Percentiles rank a stretch among this genome's conserved stretches.
phyloP scores from a whole-genome alignment of 2,329 filamentous ascomycete species.

The Paecilomyces sp. region DNA sequence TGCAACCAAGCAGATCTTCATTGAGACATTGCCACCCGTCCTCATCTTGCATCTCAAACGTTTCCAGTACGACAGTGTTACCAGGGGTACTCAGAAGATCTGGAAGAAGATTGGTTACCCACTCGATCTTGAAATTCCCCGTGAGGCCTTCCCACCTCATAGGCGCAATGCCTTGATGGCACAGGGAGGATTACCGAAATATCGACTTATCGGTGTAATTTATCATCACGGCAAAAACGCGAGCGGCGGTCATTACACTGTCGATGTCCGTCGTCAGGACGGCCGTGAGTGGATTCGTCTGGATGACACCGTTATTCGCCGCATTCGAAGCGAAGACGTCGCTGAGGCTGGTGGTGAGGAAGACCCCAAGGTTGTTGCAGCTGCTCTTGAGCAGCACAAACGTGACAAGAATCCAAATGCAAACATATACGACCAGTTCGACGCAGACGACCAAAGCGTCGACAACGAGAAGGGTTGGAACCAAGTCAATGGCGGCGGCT shows the following conservation, averaged over 20 bases:
- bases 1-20: constrained; percentile 90
- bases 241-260: constrained; percentile 92
- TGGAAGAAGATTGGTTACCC: constrained; percentile 98
- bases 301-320: constrained; percentile 84
- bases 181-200: constrained; percentile 68
- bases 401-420: constrained; percentile 41
- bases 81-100: constrained; percentile 83
- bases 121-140: constrained; percentile 85
- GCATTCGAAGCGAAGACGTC: constrained; percentile 80
- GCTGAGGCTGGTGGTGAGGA: constrained; percentile 79
- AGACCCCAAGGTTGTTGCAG: constrained; percentile 60
- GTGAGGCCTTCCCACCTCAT: constrained; percentile 74
- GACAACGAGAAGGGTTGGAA: constrained; percentile 66
- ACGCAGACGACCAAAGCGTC: constrained; percentile 58
- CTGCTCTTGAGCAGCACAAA: constrained; percentile 60
- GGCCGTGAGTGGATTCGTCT: constrained; percentile 93
- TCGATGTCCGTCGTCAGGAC: constrained; percentile 92
- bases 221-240: constrained; percentile 98
- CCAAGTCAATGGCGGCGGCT: constrained; percentile 62
- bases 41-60: constrained; percentile 93
- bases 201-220: constrained; percentile 80
- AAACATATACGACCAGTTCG: constrained; percentile 68
- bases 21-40: constrained; percentile 83
- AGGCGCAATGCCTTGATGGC: constrained; percentile 59
- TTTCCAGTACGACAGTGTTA: constrained; percentile 87